phyloP scores from a whole-genome alignment of 1,139 yeast species.

The Pichia sp. region DNA sequence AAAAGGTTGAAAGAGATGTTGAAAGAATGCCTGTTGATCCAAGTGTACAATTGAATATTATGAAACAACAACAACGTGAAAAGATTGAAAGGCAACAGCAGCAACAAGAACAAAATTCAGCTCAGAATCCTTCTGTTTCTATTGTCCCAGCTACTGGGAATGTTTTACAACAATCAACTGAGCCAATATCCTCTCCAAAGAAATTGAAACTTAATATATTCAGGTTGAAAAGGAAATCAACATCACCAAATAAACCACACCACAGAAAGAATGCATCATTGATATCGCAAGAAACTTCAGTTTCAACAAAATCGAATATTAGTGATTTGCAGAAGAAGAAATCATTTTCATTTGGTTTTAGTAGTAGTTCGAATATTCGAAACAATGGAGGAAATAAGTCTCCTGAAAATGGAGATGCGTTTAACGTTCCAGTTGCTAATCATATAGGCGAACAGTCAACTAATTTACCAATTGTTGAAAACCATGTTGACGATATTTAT shows the following conservation, averaged over 20 bases:
- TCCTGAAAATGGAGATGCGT: background rate
- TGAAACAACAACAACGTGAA: background rate
- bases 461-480: background rate
- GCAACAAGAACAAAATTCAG: background rate
- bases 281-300: constrained; percentile 8
- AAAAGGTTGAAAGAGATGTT: constrained; percentile 8
- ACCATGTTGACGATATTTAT: background rate
- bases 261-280: constrained; percentile 6
- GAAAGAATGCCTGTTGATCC: constrained; percentile 12
- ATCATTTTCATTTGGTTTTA: constrained; percentile 7
- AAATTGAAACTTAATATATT: constrained; percentile 6
- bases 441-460: background rate
- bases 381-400: background rate
- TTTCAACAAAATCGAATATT: background rate
- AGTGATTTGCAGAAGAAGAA: background rate
- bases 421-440: background rate
- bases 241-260: background rate
- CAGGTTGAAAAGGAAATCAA: constrained; percentile 4
- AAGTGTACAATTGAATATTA: constrained; percentile 3
- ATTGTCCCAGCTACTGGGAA: background rate
- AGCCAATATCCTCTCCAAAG: background rate
- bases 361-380: background rate
- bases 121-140: background rate
- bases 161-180: background rate
- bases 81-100: background rate